phyloP scores from a whole-genome alignment of 768 basidiomycete genomes.

The Pleurotus tuoliensis region DNA sequence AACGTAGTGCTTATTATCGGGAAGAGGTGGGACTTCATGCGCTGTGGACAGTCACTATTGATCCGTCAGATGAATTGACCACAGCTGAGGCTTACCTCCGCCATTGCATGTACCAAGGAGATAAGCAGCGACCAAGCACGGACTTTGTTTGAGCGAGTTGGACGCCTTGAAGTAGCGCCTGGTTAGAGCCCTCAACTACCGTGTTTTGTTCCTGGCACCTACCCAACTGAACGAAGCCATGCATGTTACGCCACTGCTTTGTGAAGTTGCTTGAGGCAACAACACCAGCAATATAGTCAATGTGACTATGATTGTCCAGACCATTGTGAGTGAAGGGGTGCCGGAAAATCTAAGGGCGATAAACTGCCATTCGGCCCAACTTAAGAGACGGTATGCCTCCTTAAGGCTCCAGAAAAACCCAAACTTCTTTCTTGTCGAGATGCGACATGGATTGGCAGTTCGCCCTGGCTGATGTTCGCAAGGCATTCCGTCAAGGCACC shows the following conservation, averaged over 20 bases:
- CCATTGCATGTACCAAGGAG: conserved; percentile 28
- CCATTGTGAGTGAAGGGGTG: conserved; percentile 15
- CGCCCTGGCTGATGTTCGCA: conserved; percentile 6
- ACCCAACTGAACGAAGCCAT: conserved; percentile 41
- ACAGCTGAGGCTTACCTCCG: conserved; percentile 19
- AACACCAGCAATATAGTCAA: conserved; percentile 16
- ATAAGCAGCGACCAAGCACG: conserved; percentile 29
- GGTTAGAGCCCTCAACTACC: background rate
- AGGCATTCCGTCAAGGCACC: background rate
- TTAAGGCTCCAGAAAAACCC: too few relatives aligned
- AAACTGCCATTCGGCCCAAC: too few relatives aligned
- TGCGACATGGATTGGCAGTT: conserved; percentile 6
- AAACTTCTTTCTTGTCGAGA: background rate
- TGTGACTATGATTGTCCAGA: conserved; percentile 17
- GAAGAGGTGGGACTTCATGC: conserved; percentile 25
- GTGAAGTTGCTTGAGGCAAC: conserved; percentile 19
- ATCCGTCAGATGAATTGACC: background rate
- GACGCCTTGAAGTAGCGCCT: conserved; percentile 23
- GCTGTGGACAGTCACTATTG: conserved; percentile 17
- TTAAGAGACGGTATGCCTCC: too few relatives aligned
- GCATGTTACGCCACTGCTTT: conserved; percentile 36
- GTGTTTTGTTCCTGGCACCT: conserved; percentile 5
- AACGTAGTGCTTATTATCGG: conserved; percentile 17
- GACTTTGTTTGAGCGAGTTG: conserved; percentile 42
- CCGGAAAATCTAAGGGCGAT: background rate